Percentiles rank a stretch among this genome's conserved stretches.
phyloP scores from a whole-genome alignment of 2,329 filamentous ascomycete genomes.

The Dothideomycetes sp. region DNA sequence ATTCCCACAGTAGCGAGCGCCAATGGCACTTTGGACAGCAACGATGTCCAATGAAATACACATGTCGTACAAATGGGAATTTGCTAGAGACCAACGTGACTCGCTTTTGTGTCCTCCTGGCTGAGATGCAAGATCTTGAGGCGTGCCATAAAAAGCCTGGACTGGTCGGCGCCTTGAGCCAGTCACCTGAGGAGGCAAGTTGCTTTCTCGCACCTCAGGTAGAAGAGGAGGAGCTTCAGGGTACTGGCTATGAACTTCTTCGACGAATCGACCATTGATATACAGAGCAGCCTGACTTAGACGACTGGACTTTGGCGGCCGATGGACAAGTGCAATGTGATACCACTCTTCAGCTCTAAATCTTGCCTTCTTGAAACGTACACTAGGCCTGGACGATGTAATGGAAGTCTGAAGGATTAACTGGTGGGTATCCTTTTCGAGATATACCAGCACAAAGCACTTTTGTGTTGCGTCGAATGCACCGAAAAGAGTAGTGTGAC shows the following conservation, averaged over 20 bases:
- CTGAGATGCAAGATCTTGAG: constrained; percentile 53
- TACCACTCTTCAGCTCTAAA: constrained; percentile 81
- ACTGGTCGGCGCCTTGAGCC: constrained; percentile 41
- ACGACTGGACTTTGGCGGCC: constrained; percentile 61
- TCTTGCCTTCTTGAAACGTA: constrained; percentile 75
- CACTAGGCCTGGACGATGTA: constrained; percentile 72
- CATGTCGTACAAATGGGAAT: constrained; percentile 80
- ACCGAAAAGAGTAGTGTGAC: constrained; percentile 92
- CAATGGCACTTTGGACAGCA: constrained; percentile 80
- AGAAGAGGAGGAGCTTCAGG: constrained; percentile 57
- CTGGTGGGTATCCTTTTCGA: constrained; percentile 86
- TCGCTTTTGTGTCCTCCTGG: constrained; percentile 44
- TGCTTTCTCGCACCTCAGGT: constrained; percentile 1
- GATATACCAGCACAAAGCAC: constrained; percentile 86
- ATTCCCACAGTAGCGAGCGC: constrained; percentile 85
- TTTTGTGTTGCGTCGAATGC: constrained; percentile 86
- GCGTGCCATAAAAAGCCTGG: constrained; percentile 88
- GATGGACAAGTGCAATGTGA: constrained; percentile 81
- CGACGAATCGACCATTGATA: constrained; percentile 85
- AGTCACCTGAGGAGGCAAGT: constrained; percentile 2
- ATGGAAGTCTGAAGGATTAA: constrained; percentile 96
- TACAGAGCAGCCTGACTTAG: constrained; percentile 78
- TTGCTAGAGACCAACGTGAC: constrained; percentile 81
- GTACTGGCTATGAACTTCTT: constrained; percentile 83
- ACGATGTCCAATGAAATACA: constrained; percentile 82